A percentile compares a stretch with the other conserved stretches of the same genome.
phyloP scores from a whole-genome alignment of 2,329 filamentous ascomycete species.

The Colletotrichum scovillei region DNA sequence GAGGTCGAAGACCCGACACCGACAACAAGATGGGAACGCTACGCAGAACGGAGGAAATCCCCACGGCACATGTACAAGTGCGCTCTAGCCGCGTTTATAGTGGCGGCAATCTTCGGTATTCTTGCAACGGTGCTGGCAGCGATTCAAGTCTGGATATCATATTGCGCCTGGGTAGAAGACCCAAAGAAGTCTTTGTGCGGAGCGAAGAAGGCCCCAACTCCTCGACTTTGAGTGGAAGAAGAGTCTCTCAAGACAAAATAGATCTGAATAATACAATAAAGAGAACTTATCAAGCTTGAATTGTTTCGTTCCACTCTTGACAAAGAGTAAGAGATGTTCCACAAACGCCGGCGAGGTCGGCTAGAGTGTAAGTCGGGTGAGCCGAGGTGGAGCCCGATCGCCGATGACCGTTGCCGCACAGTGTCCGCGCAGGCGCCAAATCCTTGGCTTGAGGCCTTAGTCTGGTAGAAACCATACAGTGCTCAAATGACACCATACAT shows the following conservation, averaged over 20 bases:
- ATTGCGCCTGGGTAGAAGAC: neutral
- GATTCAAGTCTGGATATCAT: neutral
- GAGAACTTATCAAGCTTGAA: neutral
- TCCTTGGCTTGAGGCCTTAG: too few relatives aligned
- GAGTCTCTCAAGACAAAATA: too few relatives aligned
- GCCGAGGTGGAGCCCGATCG: neutral
- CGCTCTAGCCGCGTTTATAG: fast-evolving
- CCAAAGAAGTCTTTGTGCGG: neutral
- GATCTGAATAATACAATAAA: too few relatives aligned
- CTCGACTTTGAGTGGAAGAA: too few relatives aligned
- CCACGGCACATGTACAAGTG: neutral
- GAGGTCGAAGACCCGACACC: neutral
- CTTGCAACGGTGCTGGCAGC: neutral
- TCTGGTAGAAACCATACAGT: neutral
- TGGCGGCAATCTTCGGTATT: neutral
- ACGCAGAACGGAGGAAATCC: neutral
- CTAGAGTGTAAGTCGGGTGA: neutral
- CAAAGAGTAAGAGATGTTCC: neutral
- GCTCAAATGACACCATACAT: neutral
- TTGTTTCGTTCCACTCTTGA: too few relatives aligned
- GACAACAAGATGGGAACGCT: neutral
- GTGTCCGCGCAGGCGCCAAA: neutral
- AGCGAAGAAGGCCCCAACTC: neutral
- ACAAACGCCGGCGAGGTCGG: too few relatives aligned
- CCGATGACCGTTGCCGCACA: constrained; percentile 12